A percentile compares a stretch with the other conserved stretches of the same genome.
phyloP scores from a whole-genome alignment of 345 rosid genomes.

The Aegle marmelos region DNA sequence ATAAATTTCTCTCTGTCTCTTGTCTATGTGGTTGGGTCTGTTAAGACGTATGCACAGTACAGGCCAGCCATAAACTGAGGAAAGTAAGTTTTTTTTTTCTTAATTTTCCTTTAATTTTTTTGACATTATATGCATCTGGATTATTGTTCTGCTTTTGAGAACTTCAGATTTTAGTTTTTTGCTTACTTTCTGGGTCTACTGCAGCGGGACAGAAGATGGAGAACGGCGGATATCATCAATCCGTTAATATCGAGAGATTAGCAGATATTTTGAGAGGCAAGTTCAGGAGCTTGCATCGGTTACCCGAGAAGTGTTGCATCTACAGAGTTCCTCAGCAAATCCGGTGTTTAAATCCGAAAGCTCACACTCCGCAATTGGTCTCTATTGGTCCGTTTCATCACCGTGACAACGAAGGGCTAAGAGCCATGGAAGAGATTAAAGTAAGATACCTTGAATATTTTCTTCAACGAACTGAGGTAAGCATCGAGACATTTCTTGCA shows the following conservation, averaged over 20 bases:
- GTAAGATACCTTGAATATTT: slow-evolving; percentile 7
- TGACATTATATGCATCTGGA: too few species aligned
- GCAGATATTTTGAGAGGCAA: not conserved
- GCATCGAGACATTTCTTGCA: not conserved
- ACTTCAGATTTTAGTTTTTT: too few species aligned
- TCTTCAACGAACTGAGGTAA: not conserved
- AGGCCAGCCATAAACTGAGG: too few species aligned
- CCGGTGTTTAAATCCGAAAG: not conserved
- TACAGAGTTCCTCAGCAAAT: not conserved
- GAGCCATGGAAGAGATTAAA: slow-evolving; percentile 21
- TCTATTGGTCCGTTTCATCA: slow-evolving; percentile 23
- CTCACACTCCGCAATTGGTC: not conserved
- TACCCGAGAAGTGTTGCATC: not conserved
- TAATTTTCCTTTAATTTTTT: too few species aligned
- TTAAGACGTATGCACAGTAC: too few species aligned
- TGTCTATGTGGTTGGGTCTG: too few species aligned
- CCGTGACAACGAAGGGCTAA: not conserved
- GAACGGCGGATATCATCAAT: too few species aligned
- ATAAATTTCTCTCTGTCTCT: too few species aligned
- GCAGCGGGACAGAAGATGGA: too few species aligned
- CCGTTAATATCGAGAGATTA: not conserved
- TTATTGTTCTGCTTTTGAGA: too few species aligned
- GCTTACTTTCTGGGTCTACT: too few species aligned
- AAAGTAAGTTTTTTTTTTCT: too few species aligned
- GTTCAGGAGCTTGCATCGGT: not conserved